These are phyloP conservation scores for Citrus sp. DNA, from an alignment of 345 rosid genomes.

Conservation along the genomic window DNA sequence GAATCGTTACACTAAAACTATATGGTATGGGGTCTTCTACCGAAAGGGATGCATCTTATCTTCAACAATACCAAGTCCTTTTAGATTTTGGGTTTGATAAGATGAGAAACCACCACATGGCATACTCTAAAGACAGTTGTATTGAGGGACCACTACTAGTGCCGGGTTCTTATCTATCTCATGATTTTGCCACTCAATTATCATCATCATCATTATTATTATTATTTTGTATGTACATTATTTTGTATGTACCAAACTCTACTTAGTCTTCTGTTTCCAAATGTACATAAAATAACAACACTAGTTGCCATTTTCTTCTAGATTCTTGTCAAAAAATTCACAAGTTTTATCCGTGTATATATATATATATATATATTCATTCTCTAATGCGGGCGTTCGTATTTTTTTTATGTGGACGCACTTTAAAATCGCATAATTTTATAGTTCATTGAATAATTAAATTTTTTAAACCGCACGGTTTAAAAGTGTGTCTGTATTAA, in stretches of 20 bases:
- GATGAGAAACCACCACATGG: constrained; percentile 12
- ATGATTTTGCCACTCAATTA: constrained; percentile 4
- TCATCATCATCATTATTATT: background rate
- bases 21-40: background rate
- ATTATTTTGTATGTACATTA: too few relatives aligned
- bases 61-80: background rate
- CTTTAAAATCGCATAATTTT: too few relatives aligned
- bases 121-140: background rate
- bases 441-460: too few relatives aligned
- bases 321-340: background rate
- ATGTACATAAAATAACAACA: background rate
- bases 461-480: too few relatives aligned
- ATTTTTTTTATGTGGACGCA: too few relatives aligned
- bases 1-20: background rate
- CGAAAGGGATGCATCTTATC: constrained; percentile 2
- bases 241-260: background rate
- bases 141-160: constrained; percentile 11
- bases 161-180: background rate
- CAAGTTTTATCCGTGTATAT: too few relatives aligned
- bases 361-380: too few relatives aligned
- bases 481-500: too few relatives aligned
- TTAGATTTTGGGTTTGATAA: background rate
- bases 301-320: background rate
- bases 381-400: fast-evolving
- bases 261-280: background rate